phyloP scores from a whole-genome alignment of 2,329 filamentous ascomycete genomes.

The Sclerotinia glacialis region DNA sequence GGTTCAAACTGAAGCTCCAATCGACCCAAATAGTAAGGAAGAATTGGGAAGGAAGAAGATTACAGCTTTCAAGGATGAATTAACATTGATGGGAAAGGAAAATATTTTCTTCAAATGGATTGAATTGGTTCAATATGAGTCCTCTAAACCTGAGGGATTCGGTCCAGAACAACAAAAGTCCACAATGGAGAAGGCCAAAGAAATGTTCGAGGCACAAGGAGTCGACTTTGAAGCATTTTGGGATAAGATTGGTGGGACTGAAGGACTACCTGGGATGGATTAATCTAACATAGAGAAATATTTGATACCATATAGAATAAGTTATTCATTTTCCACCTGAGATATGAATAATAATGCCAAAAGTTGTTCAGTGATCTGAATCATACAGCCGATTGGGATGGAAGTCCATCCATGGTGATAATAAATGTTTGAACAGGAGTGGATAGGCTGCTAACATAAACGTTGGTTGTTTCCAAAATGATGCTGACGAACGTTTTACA shows the following conservation, averaged over 20 bases:
- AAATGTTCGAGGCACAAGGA: conserved; percentile 69
- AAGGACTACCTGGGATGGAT: conserved; percentile 53
- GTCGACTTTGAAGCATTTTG: conserved; percentile 84
- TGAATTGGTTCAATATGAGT: conserved; percentile 86
- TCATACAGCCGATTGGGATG: neutral
- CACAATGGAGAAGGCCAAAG: conserved; percentile 70
- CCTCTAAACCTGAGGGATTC: conserved; percentile 74
- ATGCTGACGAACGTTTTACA: neutral
- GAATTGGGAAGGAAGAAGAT: conserved; percentile 71
- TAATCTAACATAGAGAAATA: neutral
- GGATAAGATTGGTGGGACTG: conserved; percentile 63
- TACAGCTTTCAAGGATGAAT: conserved; percentile 72
- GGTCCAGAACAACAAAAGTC: conserved; percentile 68
- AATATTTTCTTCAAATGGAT: conserved; percentile 90
- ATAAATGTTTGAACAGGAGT: neutral
- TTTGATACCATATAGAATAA: conserved; percentile 18
- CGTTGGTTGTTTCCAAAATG: neutral
- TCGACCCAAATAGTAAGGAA: conserved; percentile 49
- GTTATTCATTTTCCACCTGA: neutral
- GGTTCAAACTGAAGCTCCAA: conserved; percentile 59
- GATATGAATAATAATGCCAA: neutral
- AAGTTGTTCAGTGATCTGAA: neutral
- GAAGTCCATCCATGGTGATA: neutral
- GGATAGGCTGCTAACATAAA: neutral
- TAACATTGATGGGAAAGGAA: conserved; percentile 77